A percentile compares a stretch with the other conserved stretches of the same genome.
phyloP scores from a whole-genome alignment of 768 basidiomycete genomes.

The Leucocoprinus leucothites region DNA sequence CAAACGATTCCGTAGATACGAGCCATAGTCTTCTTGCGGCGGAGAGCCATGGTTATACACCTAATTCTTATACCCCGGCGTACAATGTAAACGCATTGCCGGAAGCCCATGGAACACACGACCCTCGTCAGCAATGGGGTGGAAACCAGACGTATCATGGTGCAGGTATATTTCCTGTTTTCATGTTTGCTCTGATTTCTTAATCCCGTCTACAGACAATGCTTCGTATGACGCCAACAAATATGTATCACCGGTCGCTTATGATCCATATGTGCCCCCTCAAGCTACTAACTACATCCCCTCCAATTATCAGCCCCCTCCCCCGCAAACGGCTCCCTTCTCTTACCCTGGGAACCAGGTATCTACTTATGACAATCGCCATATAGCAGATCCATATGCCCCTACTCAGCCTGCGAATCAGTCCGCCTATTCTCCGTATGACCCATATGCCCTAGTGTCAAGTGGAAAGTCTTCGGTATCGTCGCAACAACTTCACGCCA shows the following conservation, averaged over 20 bases:
- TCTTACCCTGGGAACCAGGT: conserved; percentile 3
- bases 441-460: conserved; percentile 8
- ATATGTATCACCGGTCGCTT: conserved; percentile 11
- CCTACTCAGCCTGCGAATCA: conserved; percentile 6
- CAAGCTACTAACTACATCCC: conserved; percentile 19
- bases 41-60: background rate
- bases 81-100: background rate
- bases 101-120: background rate
- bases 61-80: background rate
- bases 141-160: conserved; percentile 3
- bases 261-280: conserved; percentile 33
- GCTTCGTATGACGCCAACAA: background rate
- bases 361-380: conserved; percentile 9
- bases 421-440: background rate
- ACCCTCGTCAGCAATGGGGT: background rate
- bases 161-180: background rate
- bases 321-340: background rate
- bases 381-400: conserved; percentile 17
- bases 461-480: background rate
- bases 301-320: conserved; percentile 8
- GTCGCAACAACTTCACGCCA: conserved; percentile 7
- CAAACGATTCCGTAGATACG: background rate
- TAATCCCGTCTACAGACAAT: background rate
- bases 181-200: background rate
- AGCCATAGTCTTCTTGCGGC: background rate